Base-by-base conservation (phyloP, 2,329 filamentous ascomycete species). In the Xylariales sp. region DNA sequence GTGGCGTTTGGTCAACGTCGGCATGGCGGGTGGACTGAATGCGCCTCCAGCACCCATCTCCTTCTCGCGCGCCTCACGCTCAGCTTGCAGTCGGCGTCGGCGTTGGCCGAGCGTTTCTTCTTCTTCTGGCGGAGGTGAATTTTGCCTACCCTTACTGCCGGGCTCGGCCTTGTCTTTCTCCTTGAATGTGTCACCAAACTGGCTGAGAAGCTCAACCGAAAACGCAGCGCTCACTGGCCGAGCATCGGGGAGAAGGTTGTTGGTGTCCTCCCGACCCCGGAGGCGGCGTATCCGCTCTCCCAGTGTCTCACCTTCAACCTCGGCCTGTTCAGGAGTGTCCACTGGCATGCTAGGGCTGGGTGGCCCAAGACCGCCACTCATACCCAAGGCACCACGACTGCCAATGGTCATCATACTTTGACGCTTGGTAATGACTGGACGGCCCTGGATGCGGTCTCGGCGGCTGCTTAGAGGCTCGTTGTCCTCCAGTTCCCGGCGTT, bases 391-490 rank as follows among this genome's bases (percentile, higher is more conserved):
- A n/a, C 25, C 40, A 24, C 61, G 59, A 31, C 48, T 52, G 6
- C 45, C 46, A 14, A 74, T 53, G 3, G 64, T 64, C 49, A 76
- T 63, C 48, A 67, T 62, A 52, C 66, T 76, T 31, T 65, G 64
- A 35, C 65, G 68, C 38, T 68, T 67, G 38, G 62, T 57, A 3
- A 59, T 61, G 5, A 66, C 59, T 0, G 65, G 63, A 12, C 76
- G 71, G 27, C 86, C 87, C 31, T 83, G 76, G 5, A 96, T 71
- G 42, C 90, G 76, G 29, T 84, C 85, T 35, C 87, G 80, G 3
- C 90, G 82, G 28, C 75, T 75, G 53, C 85, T 89, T 15, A 96
- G 70, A 0, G 93, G 90, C 59, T 97, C 93, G 42, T 89, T 93
- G 55, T 98, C 93, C 59, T 98, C 93, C 50, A 93, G 68, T 45